phyloP scores from a whole-genome alignment of 108 stramenopile species.

The Mayamaea pseudoterrestris region DNA sequence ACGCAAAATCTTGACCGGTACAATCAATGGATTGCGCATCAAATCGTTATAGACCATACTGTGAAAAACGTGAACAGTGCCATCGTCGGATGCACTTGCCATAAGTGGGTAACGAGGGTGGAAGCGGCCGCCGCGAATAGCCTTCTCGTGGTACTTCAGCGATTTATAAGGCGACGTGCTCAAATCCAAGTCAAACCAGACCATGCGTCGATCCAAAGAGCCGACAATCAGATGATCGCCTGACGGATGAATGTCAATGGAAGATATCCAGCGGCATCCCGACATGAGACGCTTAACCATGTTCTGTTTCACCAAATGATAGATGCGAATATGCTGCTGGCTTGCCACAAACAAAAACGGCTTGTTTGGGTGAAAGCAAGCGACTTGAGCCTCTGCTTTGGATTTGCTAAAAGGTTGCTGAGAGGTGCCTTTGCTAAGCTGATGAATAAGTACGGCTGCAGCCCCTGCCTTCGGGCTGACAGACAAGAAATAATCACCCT shows the following conservation, averaged over 20 bases:
- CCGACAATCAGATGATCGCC: conserved; percentile 96
- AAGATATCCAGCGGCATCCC: conserved; percentile 95
- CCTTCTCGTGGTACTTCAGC: conserved; percentile 89
- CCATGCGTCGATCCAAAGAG: conserved; percentile 87
- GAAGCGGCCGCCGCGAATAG: conserved; percentile 67
- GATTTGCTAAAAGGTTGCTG: conserved; percentile 93
- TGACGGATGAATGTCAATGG: conserved; percentile 85
- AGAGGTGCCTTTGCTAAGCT: conserved; percentile 82
- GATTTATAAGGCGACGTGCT: conserved; percentile 91
- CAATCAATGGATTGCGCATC: conserved; percentile 92
- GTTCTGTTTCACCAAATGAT: conserved; percentile 90
- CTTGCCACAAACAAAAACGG: conserved; percentile 97
- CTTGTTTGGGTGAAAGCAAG: conserved; percentile 93
- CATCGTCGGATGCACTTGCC: conserved; percentile 97
- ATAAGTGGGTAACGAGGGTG: conserved; percentile 90
- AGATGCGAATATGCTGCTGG: conserved; percentile 87
- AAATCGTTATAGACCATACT: conserved; percentile 93
- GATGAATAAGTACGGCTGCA: conserved; percentile 88
- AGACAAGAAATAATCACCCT: conserved; percentile 96
- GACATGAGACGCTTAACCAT: conserved; percentile 85
- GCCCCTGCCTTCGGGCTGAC: conserved; percentile 75
- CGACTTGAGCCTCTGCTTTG: conserved; percentile 77
- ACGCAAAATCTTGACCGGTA: conserved; percentile 95
- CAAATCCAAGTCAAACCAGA: conserved; percentile 98
- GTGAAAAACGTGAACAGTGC: conserved; percentile 96